These are phyloP conservation scores for Colletotrichum shisoi DNA, from an alignment of 2,329 filamentous ascomycete species.

Conservation along the genomic window DNA sequence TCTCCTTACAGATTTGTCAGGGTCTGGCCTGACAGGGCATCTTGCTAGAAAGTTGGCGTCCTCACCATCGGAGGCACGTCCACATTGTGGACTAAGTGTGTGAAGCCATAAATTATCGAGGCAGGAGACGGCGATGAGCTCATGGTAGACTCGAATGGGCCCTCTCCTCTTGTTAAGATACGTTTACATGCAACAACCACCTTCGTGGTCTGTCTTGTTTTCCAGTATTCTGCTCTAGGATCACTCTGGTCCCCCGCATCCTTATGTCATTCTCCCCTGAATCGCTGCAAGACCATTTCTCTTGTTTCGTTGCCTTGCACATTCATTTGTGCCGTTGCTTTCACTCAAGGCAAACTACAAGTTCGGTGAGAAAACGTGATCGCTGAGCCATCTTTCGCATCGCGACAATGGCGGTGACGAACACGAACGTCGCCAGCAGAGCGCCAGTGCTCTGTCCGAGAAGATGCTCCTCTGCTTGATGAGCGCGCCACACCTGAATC, in stretches of 20 bases:
- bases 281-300: too few species aligned
- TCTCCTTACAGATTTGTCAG: too few species aligned
- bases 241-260: too few species aligned
- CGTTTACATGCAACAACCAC: not conserved
- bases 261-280: not conserved
- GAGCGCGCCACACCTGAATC: conserved; percentile 1
- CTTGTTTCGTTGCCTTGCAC: not conserved
- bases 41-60: too few species aligned
- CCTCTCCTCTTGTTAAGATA: not conserved
- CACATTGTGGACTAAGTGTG: not conserved
- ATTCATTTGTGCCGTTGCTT: not conserved
- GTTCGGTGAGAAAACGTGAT: not conserved
- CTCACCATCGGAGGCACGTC: too few species aligned
- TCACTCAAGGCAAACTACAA: not conserved
- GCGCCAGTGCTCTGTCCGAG: conserved; percentile 3
- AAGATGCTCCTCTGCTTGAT: not conserved
- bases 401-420: not conserved
- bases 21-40: too few species aligned
- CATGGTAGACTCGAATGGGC: not conserved
- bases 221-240: not conserved
- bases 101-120: not conserved
- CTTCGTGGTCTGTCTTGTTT: not conserved
- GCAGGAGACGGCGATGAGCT: not conserved
- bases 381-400: not conserved
- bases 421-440: not conserved